phyloP scores from a whole-genome alignment of 768 basidiomycete species.

The Tulasnella sp. region DNA sequence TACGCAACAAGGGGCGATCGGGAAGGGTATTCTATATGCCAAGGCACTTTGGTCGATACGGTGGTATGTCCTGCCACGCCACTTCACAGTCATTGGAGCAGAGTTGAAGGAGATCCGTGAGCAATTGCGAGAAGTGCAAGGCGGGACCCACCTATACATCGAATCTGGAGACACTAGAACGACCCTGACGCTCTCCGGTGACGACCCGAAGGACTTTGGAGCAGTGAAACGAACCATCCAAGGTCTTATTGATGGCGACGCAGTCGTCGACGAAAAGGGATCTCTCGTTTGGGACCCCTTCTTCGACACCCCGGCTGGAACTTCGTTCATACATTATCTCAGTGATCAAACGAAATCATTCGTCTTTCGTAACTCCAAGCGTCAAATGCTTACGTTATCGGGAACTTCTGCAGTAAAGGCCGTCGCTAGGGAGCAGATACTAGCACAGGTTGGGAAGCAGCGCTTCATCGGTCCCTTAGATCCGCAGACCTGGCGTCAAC shows the following conservation, averaged over 20 bases:
- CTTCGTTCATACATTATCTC: constrained; percentile 20
- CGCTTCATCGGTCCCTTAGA: constrained; percentile 38
- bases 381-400: constrained; percentile 31
- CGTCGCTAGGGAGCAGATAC: no score
- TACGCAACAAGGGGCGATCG: constrained; percentile 36
- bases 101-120: constrained; percentile 30
- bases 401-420: constrained; percentile 21
- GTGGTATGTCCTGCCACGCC: constrained; percentile 33
- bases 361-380: constrained; percentile 15
- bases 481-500: constrained; percentile 34
- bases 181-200: constrained; percentile 39
- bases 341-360: neutral
- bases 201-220: constrained; percentile 40
- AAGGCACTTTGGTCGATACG: constrained; percentile 43
- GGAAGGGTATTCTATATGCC: constrained; percentile 38
- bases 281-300: constrained; percentile 55
- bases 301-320: constrained; percentile 35
- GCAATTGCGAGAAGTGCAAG: constrained; percentile 21
- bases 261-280: constrained; percentile 37
- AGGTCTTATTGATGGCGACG: constrained; percentile 49
- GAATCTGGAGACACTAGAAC: constrained; percentile 17
- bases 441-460: constrained; percentile 21
- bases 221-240: constrained; percentile 51
- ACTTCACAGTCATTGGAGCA: constrained; percentile 38
- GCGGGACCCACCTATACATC: constrained; percentile 30